Conservation (phyloP, 225 moss, liverwort and hornwort genomes). For the Lunularia cruciata region DNA sequence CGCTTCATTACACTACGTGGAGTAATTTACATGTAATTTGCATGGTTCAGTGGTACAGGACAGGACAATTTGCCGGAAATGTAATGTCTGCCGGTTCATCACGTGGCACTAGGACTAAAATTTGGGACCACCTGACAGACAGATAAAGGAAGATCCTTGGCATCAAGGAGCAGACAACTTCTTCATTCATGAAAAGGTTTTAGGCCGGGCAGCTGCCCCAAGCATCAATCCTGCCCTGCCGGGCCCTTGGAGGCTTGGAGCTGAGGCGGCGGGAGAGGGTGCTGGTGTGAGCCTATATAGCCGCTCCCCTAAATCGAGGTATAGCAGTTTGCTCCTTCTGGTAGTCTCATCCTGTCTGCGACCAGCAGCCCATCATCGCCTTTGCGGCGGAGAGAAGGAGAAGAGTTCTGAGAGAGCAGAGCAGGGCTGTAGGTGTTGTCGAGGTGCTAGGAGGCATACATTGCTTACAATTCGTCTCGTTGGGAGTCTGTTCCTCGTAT, state of each 20-base stretch:
- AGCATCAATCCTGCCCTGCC: neutral
- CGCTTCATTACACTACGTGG: neutral
- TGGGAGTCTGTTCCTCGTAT: neutral
- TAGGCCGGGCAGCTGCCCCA: neutral
- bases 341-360: no score
- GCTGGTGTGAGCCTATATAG: neutral
- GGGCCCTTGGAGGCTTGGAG: neutral
- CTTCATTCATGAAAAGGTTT: neutral
- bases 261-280: neutral
- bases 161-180: neutral
- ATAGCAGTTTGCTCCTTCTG: neutral
- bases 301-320: neutral
- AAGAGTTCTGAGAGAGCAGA: constrained; percentile 1
- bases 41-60: neutral
- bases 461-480: neutral
- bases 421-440: neutral
- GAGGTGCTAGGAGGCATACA: neutral
- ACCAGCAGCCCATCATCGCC: neutral
- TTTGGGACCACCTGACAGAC: constrained; percentile 2
- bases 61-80: neutral
- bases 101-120: neutral
- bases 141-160: no score
- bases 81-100: neutral
- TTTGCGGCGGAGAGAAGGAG: neutral
- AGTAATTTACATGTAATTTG: neutral